Percentiles rank a stretch among this genome's conserved stretches.
phyloP scores from a whole-genome alignment of 208 protist species.

The Trypanosoma boissoni region DNA sequence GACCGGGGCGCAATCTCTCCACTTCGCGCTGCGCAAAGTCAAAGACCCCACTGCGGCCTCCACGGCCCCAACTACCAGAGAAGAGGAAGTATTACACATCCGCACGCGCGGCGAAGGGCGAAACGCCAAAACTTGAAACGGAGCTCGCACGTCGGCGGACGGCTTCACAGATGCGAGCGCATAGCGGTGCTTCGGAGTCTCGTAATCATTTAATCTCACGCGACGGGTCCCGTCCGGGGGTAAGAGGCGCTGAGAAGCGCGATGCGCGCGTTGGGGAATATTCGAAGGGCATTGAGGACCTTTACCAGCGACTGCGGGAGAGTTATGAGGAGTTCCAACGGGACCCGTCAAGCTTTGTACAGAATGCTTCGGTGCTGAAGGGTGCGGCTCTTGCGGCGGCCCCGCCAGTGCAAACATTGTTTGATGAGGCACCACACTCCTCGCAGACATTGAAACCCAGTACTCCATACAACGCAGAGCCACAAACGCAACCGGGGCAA shows the following conservation, averaged over 20 bases:
- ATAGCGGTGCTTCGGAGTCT: not conserved
- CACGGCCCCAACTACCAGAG: not conserved
- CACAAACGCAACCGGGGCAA: no score
- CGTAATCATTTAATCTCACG: no score
- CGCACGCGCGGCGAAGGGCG: slow-evolving; percentile 12
- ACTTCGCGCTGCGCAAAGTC: no score
- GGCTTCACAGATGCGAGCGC: not conserved
- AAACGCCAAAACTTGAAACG: slow-evolving; percentile 8
- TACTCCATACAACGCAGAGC: no score
- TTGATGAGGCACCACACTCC: slow-evolving; percentile 9
- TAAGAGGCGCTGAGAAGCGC: no score
- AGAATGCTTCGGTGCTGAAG: slow-evolving; percentile 11
- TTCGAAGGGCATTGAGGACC: slow-evolving; percentile 48
- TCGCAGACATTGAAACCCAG: no score
- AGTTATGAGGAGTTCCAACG: slow-evolving; percentile 49
- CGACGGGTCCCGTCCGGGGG: no score
- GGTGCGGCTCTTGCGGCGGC: slow-evolving; percentile 11
- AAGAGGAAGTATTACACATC: slow-evolving; percentile 9
- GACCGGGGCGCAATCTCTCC: no score
- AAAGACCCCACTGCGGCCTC: not conserved
- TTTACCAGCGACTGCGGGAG: slow-evolving; percentile 41
- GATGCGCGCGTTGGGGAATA: slow-evolving; percentile 33
- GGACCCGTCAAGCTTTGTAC: slow-evolving; percentile 17
- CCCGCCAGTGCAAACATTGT: not conserved
- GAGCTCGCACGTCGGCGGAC: not conserved